Evolutionary conservation across 805 yeast genomes (phyloP).

Genomic region (Kockiozyma suomiensis): DNA sequence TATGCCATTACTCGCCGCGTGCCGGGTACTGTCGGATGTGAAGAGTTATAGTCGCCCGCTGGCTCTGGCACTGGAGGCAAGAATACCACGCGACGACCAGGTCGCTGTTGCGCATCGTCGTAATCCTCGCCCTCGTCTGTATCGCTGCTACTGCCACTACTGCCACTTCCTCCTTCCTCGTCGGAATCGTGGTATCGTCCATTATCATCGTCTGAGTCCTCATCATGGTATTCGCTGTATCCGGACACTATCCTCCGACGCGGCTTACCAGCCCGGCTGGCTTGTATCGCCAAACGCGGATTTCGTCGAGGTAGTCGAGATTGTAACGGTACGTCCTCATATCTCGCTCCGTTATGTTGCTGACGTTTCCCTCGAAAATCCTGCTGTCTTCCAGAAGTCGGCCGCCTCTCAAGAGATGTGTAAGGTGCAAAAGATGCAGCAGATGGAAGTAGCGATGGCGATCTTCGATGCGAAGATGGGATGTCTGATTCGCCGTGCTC

Average conservation of each 20-base stretch:
- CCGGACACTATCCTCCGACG: constrained; percentile 8
- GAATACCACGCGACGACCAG: constrained; percentile 8
- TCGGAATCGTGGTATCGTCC: not conserved
- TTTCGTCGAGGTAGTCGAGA: constrained; percentile 4
- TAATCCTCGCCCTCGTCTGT: constrained; percentile 5
- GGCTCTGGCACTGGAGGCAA: constrained; percentile 8
- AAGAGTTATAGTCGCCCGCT: not conserved
- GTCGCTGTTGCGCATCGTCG: constrained; percentile 5
- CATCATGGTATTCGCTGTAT: constrained; percentile 2
- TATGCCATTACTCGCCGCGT: constrained; percentile 79
- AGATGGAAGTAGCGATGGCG: constrained; percentile 32
- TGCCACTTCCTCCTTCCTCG: not conserved
- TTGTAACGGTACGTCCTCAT: constrained; percentile 14
- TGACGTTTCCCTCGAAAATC: not conserved
- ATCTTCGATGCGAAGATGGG: constrained; percentile 72
- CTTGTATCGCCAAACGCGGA: constrained; percentile 13
- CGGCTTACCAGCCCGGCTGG: not conserved
- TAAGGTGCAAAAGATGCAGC: constrained; percentile 10
- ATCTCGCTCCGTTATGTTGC: not conserved
- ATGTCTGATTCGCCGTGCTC: constrained; percentile 70
- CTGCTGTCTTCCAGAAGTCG: not conserved
- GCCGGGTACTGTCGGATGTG: not conserved
- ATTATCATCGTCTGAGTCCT: not conserved
- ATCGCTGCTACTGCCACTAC: not conserved
- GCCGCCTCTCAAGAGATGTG: constrained; percentile 5